A percentile compares a stretch with the other conserved stretches of the same genome.
These are phyloP conservation scores for Penicillium waksmanii DNA, from an alignment of 495 filamentous ascomycete species.

Conservation along the genomic window DNA sequence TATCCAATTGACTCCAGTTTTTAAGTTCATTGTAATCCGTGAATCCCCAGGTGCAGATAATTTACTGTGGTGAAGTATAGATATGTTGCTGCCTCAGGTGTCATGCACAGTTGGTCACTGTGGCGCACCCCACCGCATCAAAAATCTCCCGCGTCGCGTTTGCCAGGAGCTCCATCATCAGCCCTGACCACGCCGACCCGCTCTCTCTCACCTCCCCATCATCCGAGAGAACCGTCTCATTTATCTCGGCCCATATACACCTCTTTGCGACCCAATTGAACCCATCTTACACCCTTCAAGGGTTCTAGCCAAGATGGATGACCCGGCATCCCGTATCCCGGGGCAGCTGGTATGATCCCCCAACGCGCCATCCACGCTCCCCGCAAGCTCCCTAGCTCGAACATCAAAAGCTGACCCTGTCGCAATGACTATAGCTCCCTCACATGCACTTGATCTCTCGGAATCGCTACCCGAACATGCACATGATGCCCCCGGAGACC, in stretches of 20 bases:
- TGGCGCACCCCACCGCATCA: slow-evolving; percentile 25
- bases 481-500: slow-evolving; percentile 66
- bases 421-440: slow-evolving; percentile 59
- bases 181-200: slow-evolving; percentile 20
- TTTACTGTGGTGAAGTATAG: neutral
- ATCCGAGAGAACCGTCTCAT: slow-evolving; percentile 13
- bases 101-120: slow-evolving; percentile 23
- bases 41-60: neutral
- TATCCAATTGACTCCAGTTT: no score
- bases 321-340: slow-evolving; percentile 66
- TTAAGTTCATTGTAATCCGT: neutral
- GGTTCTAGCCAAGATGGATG: slow-evolving; percentile 55
- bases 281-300: slow-evolving; percentile 9
- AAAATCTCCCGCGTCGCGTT: slow-evolving; percentile 50
- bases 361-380: neutral
- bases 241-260: neutral
- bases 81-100: slow-evolving; percentile 28
- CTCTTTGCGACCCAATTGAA: slow-evolving; percentile 23
- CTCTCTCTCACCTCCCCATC: slow-evolving; percentile 15
- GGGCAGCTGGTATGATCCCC: slow-evolving; percentile 58
- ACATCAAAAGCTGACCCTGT: slow-evolving; percentile 26
- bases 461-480: slow-evolving; percentile 69
- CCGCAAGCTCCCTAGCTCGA: neutral
- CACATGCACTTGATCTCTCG: slow-evolving; percentile 87
- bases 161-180: slow-evolving; percentile 26